Evolutionary conservation across 345 rosid genomes (phyloP), one percentile per base, ranked within the genome.

Genomic region (Microcos paniculata): DNA sequence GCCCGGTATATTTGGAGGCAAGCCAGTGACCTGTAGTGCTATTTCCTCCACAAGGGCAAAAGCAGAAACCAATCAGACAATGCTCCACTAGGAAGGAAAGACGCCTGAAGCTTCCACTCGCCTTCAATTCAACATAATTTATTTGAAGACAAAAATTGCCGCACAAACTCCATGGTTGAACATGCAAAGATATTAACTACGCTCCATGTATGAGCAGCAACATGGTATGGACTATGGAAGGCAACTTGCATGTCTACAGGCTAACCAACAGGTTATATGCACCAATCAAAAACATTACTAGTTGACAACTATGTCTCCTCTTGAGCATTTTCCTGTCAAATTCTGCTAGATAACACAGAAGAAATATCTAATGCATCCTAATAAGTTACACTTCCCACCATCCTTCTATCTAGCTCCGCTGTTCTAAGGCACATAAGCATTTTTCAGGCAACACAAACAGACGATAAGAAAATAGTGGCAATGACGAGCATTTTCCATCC

Each of bases 41-140:
- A 8, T 53, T 53, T 53, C 26, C 58, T 53, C 38, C 67, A 35
- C 46, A 3, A 35, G 46, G 46, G 26, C 4, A 19, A 62, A 62
- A 33, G 31, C 23, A 55, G 23, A 16, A 56, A 56, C 1, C 30
- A 45, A 14, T 66, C 71, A 66, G 53, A 66, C 43, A 43, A 66
- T 66, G 71, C 55, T 66, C 53, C 53, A 24, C 55, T 45, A 66
- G 30, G 52, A 66, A 43, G 53, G 71, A 45, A 66, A 43, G 35
- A 15, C 13, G 19, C 55, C 3, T 66, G 21, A 45, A 24, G 35
- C 33, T 66, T 66, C 35, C 12, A 23, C 35, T 7, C 1, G 13
- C 71, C 10, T 43, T 66, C 53, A 12, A 45, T 45, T 53, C 55
- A 66, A 43, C 38, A 66, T 6, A 64, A 24, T 66, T 49, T 15